Evolutionary conservation across 768 basidiomycete species (phyloP), one percentile per base, ranked within the genome.

Genomic region (Suillus occidentalis): DNA sequence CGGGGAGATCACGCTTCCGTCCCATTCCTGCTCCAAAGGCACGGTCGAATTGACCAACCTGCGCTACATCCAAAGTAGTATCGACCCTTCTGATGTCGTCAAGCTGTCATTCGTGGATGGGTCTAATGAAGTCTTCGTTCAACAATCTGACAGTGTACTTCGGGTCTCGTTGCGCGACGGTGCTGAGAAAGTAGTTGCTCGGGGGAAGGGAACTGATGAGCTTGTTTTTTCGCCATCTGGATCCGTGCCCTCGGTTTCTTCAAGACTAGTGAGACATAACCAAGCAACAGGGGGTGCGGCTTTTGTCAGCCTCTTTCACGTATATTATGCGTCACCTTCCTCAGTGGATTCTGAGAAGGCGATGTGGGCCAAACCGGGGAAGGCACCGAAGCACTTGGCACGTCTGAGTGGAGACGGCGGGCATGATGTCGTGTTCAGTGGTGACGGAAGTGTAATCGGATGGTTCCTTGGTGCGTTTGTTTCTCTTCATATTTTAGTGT

Each of bases 361-460:
- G 1, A 76, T 91, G 16, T 91, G 89, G 89, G 88, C 88, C 56
- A 89, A 85, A 69, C 90, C 90, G 12, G 87, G 81, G 0, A 88
- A 89, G 70, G 84, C 89, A 3, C 87, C 89, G 2, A 79, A 79
- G 36, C 86, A 85, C 3, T 72, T 91, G 63, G 82, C 82, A 4
- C 82, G 90, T 40, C 64, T 91, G 64, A 91, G 90, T 69, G 70
- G 89, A 67, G 89, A 91, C 72, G 90, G 90, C 20, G 90, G 89
- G 1, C 90, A 92, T 69, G 88, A 88, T 71, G 72, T 91, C 43
- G 81, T 85, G 2, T 87, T 84, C 78, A 88, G 84, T 40, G 71
- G 82, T 13, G 87, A 91, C 71, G 90, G 90, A 20, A 84, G 81
- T 62, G 86, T 78, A 39, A 63, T 91, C 40, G 89, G 90, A 66